Evolutionary conservation across 495 filamentous ascomycete species (phyloP).

Genomic region (Penicillium egyptiacum): DNA sequence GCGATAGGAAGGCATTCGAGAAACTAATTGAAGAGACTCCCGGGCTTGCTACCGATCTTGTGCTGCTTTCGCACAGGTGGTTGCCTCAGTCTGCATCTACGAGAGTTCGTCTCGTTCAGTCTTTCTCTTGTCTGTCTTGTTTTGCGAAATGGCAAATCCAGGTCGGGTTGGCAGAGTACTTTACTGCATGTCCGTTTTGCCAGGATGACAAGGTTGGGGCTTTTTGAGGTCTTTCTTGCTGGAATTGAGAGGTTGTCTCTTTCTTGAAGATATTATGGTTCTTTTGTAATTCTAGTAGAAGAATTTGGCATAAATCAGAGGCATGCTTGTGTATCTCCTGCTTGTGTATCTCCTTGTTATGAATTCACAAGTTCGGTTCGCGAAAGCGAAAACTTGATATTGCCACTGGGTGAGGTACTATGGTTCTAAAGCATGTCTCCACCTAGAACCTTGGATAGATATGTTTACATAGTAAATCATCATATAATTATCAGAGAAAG

Average conservation of each 20-base stretch:
- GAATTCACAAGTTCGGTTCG: neutral
- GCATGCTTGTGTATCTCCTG: neutral
- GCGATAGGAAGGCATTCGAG: constrained; percentile 16
- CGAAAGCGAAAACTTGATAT: neutral
- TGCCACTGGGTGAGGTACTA: no score
- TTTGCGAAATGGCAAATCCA: constrained; percentile 3
- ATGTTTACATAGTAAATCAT: no score
- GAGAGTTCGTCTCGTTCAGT: neutral
- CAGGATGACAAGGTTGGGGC: neutral
- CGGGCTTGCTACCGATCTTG: constrained; percentile 22
- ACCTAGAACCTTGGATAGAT: no score
- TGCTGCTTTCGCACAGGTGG: constrained; percentile 2
- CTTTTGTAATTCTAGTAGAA: constrained; percentile 6
- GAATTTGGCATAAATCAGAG: neutral
- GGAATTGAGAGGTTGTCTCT: neutral
- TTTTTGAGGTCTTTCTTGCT: neutral
- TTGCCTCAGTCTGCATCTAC: neutral
- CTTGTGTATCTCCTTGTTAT: neutral
- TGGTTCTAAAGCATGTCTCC: no score
- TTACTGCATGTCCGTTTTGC: constrained; percentile 1
- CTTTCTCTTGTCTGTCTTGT: neutral
- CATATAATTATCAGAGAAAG: no score
- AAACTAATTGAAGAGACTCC: constrained; percentile 11
- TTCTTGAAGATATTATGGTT: neutral
- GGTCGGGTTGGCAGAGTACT: neutral